Evolutionary conservation across 371 early-diverging fungal genomes (phyloP).

Genomic region (Mortierella sp.): DNA sequence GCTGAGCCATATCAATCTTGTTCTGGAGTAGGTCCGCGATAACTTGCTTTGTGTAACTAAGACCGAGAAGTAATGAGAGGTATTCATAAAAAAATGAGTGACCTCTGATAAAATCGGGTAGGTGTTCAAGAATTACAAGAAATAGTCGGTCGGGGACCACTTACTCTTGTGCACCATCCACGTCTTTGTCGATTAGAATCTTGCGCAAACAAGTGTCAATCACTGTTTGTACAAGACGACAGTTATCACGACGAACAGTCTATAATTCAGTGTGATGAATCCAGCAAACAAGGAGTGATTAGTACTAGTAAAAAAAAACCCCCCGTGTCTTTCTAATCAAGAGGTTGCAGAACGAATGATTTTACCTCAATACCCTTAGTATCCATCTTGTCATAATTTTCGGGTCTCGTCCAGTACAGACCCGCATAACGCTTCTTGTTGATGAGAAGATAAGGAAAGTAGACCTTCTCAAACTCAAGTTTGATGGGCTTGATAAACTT

Average conservation of each 20-base stretch:
- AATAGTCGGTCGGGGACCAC: too few species aligned
- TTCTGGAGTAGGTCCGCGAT: slow-evolving; percentile 96
- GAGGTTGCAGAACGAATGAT: background rate
- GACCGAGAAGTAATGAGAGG: background rate
- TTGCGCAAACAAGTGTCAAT: slow-evolving; percentile 95
- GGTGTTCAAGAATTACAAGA: background rate
- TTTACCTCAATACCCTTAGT: slow-evolving; percentile 98
- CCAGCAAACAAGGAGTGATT: background rate
- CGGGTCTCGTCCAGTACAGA: slow-evolving; percentile 96
- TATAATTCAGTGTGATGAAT: slow-evolving; percentile 24
- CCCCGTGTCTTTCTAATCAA: too few species aligned
- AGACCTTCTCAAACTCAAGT: slow-evolving; percentile 99
- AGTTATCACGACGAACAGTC: slow-evolving; percentile 99
- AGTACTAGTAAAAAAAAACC: too few species aligned
- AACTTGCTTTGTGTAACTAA: slow-evolving; percentile 88
- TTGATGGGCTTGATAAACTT: slow-evolving; percentile 97
- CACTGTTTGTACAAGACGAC: slow-evolving; percentile 93
- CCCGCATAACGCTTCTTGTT: slow-evolving; percentile 99
- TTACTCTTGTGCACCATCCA: slow-evolving; percentile 88
- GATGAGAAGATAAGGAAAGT: slow-evolving; percentile 98
- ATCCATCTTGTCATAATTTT: slow-evolving; percentile 96
- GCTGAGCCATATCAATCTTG: slow-evolving; percentile 96
- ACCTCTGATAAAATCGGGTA: too few species aligned
- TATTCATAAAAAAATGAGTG: background rate
- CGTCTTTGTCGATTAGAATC: slow-evolving; percentile 94